Conservation (phyloP, 495 filamentous ascomycete species). For the Penicillium pulvis region DNA sequence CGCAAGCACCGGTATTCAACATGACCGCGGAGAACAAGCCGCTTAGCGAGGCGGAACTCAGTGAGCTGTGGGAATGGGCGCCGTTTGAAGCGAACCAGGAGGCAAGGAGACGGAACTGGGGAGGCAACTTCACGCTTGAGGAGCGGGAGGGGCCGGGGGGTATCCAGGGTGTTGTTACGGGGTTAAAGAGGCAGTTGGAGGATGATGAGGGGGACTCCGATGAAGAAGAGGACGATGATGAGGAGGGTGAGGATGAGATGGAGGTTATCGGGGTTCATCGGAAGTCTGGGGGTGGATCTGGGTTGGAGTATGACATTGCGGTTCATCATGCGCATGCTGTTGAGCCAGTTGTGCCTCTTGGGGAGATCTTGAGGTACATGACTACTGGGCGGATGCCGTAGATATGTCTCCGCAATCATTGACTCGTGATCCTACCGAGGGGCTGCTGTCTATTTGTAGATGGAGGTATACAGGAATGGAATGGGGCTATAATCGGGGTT, state of each 20-base stretch:
- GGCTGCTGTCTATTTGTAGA: neutral
- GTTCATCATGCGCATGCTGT: constrained; percentile 31
- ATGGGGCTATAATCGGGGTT: neutral
- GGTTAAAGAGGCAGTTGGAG: constrained; percentile 57
- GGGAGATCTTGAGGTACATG: constrained; percentile 58
- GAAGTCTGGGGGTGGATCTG: constrained; percentile 38
- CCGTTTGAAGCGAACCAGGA: constrained; percentile 53
- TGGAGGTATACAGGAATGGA: constrained; percentile 2
- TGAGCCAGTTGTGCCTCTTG: constrained; percentile 44
- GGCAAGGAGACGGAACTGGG: constrained; percentile 51
- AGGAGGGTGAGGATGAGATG: constrained; percentile 57
- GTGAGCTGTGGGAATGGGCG: constrained; percentile 53
- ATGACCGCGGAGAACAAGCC: constrained; percentile 20
- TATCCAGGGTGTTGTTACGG: constrained; percentile 70
- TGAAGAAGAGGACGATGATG: constrained; percentile 49
- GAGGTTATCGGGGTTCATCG: constrained; percentile 45
- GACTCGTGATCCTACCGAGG: neutral
- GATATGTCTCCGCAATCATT: neutral
- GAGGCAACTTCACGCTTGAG: constrained; percentile 67
- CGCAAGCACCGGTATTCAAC: neutral
- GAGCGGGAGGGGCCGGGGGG: constrained; percentile 59
- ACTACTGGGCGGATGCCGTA: constrained; percentile 50
- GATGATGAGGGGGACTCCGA: constrained; percentile 58
- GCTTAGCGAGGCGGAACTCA: constrained; percentile 42
- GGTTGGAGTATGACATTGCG: constrained; percentile 50